phyloP scores from a whole-genome alignment of 768 basidiomycete species.

The Mycena kentingensis region DNA sequence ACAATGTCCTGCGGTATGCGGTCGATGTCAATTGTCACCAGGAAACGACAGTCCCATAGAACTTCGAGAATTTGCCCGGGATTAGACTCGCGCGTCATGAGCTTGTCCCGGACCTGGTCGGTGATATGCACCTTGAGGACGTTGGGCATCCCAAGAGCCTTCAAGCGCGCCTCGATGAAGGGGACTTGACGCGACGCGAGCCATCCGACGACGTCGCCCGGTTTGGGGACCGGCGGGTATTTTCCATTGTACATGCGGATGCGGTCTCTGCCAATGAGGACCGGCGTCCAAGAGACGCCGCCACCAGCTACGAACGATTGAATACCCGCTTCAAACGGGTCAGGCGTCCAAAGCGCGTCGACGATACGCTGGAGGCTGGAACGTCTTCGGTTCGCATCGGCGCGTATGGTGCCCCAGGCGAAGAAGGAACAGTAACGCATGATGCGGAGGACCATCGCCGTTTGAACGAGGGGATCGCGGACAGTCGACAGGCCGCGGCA shows the following conservation, averaged over 20 bases:
- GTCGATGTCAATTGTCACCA: constrained; percentile 47
- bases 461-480: constrained; percentile 37
- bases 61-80: constrained; percentile 33
- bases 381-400: constrained; percentile 59
- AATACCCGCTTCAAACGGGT: constrained; percentile 28
- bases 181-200: constrained; percentile 62
- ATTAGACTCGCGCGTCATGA: constrained; percentile 12
- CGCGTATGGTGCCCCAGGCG: constrained; percentile 73
- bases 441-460: constrained; percentile 51
- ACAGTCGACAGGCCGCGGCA: constrained; percentile 35
- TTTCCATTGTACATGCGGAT: constrained; percentile 25
- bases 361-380: constrained; percentile 50
- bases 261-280: constrained; percentile 33
- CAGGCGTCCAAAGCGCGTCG: constrained; percentile 45
- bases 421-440: constrained; percentile 72
- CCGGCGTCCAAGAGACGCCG: constrained; percentile 66
- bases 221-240: not conserved
- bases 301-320: constrained; percentile 56
- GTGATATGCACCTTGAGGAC: constrained; percentile 48
- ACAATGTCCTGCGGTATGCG: constrained; percentile 44
- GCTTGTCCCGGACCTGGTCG: constrained; percentile 12
- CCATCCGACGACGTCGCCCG: constrained; percentile 50
- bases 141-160: constrained; percentile 24
- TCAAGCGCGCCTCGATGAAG: constrained; percentile 33
- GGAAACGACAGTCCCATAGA: constrained; percentile 69